A percentile compares a stretch with the other conserved stretches of the same genome.
Evolutionary conservation across 2,329 filamentous ascomycete genomes (phyloP).

Genomic region (Colletotrichum sp.): DNA sequence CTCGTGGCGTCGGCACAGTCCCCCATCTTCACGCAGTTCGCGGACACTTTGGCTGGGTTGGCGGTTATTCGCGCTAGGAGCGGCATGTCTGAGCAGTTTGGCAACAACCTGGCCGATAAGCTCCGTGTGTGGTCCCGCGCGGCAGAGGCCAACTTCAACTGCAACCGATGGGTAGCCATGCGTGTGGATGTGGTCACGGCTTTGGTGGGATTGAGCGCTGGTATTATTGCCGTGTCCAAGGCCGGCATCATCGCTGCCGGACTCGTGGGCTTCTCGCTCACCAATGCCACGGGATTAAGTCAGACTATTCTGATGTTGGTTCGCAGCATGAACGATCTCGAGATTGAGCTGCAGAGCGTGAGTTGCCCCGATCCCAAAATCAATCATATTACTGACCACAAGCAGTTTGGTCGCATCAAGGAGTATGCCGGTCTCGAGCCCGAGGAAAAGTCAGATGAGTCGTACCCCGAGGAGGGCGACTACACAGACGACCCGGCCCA

Average conservation of each 20-base stretch:
- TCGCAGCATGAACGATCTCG: slow-evolving; percentile 59
- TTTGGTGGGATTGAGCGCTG: slow-evolving; percentile 54
- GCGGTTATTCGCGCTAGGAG: slow-evolving; percentile 52
- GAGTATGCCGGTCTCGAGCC: slow-evolving; percentile 52
- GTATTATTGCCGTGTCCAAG: slow-evolving; percentile 56
- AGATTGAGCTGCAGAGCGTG: slow-evolving; percentile 61
- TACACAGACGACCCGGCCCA: slow-evolving; percentile 43
- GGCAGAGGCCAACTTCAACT: slow-evolving; percentile 56
- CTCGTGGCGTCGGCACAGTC: slow-evolving; percentile 52
- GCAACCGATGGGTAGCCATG: slow-evolving; percentile 62
- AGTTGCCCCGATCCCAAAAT: slow-evolving; percentile 25
- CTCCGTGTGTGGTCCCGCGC: slow-evolving; percentile 51
- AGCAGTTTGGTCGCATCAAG: slow-evolving; percentile 52
- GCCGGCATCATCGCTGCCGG: slow-evolving; percentile 52
- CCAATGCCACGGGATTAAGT: slow-evolving; percentile 59
- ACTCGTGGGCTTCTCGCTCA: slow-evolving; percentile 60
- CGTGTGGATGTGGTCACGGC: slow-evolving; percentile 60
- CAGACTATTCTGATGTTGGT: slow-evolving; percentile 57
- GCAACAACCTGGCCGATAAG: slow-evolving; percentile 53
- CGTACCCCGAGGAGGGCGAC: slow-evolving; percentile 40
- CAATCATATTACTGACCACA: background rate
- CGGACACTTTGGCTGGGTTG: slow-evolving; percentile 55
- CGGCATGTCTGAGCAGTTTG: slow-evolving; percentile 48
- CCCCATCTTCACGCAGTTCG: slow-evolving; percentile 62
- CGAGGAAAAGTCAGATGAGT: slow-evolving; percentile 47